Conservation (phyloP, 306 rosid genomes). For the Acacia acuminata region DNA sequence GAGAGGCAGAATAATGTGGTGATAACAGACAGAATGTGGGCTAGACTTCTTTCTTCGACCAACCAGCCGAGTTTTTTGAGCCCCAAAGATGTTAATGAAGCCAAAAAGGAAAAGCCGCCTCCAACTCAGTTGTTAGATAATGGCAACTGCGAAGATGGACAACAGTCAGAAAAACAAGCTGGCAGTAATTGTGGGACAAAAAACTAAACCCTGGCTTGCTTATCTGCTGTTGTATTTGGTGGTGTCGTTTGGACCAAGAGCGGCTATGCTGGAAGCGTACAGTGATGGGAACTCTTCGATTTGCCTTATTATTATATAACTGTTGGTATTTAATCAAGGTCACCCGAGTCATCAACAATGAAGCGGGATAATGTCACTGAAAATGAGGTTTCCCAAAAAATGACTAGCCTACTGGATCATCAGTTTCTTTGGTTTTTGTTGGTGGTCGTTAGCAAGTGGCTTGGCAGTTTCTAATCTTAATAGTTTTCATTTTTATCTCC, state of each 20-base stretch:
- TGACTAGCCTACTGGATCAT: neutral
- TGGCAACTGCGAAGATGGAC: conserved; percentile 22
- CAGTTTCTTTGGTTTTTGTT: neutral
- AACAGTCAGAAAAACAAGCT: neutral
- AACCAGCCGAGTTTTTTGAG: conserved; percentile 72
- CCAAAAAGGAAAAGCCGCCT: conserved; percentile 40
- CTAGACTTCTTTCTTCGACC: conserved; percentile 66
- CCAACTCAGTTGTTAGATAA: conserved; percentile 42
- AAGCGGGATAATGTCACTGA: neutral
- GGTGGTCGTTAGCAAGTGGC: neutral
- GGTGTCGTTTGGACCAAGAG: conserved; percentile 13
- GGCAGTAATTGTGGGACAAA: neutral
- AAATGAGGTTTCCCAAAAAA: neutral
- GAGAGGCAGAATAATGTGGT: conserved; percentile 83
- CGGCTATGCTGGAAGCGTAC: neutral
- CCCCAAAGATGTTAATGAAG: conserved; percentile 40
- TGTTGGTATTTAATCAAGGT: neutral
- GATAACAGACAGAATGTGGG: conserved; percentile 94
- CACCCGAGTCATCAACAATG: neutral
- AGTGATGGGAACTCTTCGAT: neutral
- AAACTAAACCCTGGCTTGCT: conserved; percentile 24
- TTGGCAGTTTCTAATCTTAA: neutral
- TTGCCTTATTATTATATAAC: neutral
- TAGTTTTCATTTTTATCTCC: neutral
- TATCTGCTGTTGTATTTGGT: conserved; percentile 14